phyloP scores from a whole-genome alignment of 2,329 filamentous ascomycete species.

The Rachicladosporium sp. region DNA sequence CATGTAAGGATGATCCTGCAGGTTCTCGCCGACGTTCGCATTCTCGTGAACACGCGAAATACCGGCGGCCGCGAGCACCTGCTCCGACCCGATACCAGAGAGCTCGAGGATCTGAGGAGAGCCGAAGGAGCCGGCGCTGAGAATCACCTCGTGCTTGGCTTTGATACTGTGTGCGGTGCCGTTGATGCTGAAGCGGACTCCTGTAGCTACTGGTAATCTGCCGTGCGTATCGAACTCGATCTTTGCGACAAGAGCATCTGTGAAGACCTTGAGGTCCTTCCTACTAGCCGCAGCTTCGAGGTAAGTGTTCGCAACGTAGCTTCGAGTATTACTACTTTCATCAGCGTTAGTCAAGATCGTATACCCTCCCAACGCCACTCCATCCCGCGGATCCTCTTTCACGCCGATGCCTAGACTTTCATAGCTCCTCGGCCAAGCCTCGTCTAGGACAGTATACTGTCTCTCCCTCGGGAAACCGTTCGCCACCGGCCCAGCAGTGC shows the following conservation, averaged over 20 bases:
- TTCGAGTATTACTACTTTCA: constrained; percentile 12
- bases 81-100: constrained; percentile 10
- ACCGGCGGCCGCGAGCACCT: constrained; percentile 7
- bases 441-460: constrained; percentile 5
- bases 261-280: constrained; percentile 5
- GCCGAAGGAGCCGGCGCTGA: constrained; percentile 17
- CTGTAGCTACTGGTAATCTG: constrained; percentile 1
- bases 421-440: constrained; percentile 10
- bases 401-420: constrained; percentile 8
- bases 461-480: constrained; percentile 3
- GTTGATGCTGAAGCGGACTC: constrained; percentile 17
- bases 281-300: constrained; percentile 9
- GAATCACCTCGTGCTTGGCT: constrained; percentile 17
- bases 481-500: constrained; percentile 1
- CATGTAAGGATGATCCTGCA: constrained; percentile 19
- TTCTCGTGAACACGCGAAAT: constrained; percentile 11
- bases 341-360: constrained; percentile 10
- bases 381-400: constrained; percentile 6
- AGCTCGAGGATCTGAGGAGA: constrained; percentile 20
- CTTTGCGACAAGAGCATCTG: constrained; percentile 3
- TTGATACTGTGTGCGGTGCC: constrained; percentile 28
- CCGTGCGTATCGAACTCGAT: constrained; percentile 5
- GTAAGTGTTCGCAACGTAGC: constrained; percentile 15
- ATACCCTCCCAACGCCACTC: constrained; percentile 10
- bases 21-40: constrained; percentile 9